Percentiles rank a stretch among this genome's conserved stretches.
Conservation (phyloP, 345 rosid genomes). For the Moricandia moricandioides region DNA sequence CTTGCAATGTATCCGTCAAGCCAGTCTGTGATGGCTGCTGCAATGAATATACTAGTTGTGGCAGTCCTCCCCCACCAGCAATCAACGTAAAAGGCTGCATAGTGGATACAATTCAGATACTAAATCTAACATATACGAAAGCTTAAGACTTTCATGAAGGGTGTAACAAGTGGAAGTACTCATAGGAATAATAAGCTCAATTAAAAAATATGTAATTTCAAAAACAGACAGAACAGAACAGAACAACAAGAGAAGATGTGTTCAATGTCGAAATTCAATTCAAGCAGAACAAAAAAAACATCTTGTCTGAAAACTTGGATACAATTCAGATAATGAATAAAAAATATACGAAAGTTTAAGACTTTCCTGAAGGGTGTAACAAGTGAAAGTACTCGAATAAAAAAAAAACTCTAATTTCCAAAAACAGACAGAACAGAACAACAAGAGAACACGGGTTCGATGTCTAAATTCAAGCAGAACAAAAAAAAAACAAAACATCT, state of each 20-base stretch:
- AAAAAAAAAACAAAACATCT: not conserved
- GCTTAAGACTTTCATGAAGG: too few relatives aligned
- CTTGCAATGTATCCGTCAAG: conserved; percentile 97
- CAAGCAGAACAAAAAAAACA: too few relatives aligned
- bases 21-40: conserved; percentile 97
- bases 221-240: not conserved
- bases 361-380: not conserved
- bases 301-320: too few relatives aligned
- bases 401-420: not conserved
- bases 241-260: not conserved
- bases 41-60: conserved; percentile 83
- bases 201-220: not conserved
- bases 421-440: not conserved
- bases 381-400: not conserved
- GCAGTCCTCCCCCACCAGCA: conserved; percentile 92
- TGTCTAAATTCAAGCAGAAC: not conserved
- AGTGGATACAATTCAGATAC: not conserved
- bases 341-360: not conserved
- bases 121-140: not conserved
- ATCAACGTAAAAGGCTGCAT: conserved; percentile 73
- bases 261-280: too few relatives aligned
- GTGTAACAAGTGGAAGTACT: not conserved
- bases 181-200: conserved; percentile 4
- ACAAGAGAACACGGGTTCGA: not conserved
- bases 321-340: not conserved